Conservation (phyloP, 345 rosid species). For the Gossypium turneri region DNA sequence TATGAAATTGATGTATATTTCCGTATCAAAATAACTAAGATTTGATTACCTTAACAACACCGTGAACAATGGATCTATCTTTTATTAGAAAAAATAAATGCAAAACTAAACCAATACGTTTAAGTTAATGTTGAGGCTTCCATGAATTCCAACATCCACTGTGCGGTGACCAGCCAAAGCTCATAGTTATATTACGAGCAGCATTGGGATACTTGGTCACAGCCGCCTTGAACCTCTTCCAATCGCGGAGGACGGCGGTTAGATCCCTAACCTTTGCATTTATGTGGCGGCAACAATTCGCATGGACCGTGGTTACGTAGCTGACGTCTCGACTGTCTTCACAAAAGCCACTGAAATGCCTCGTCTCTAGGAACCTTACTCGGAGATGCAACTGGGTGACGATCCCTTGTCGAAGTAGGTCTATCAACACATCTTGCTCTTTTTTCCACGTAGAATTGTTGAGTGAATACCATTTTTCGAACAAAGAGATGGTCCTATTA, state of each 20-base stretch:
- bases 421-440: conserved; percentile 67
- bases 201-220: neutral
- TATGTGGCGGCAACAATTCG: conserved; percentile 78
- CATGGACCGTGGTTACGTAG: conserved; percentile 61
- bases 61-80: neutral
- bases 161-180: conserved; percentile 42
- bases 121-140: conserved; percentile 8
- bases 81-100: neutral
- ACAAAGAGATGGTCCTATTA: conserved; percentile 58
- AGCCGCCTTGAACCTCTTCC: conserved; percentile 46
- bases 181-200: conserved; percentile 8
- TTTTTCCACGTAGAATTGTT: conserved; percentile 50
- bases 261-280: conserved; percentile 64
- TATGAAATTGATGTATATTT: too few species aligned
- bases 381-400: conserved; percentile 33
- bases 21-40: too few species aligned
- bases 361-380: conserved; percentile 49
- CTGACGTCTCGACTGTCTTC: conserved; percentile 47
- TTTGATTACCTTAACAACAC: too few species aligned
- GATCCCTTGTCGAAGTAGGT: conserved; percentile 36
- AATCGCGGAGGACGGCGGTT: conserved; percentile 43
- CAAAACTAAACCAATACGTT: neutral
- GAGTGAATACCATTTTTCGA: conserved; percentile 54
- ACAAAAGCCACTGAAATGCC: conserved; percentile 75
- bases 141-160: conserved; percentile 37